Percentiles rank a stretch among this genome's conserved stretches.
These are phyloP conservation scores for Gastrodia elata DNA, from an alignment of 106 monocot genomes.

Conservation along the genomic window DNA sequence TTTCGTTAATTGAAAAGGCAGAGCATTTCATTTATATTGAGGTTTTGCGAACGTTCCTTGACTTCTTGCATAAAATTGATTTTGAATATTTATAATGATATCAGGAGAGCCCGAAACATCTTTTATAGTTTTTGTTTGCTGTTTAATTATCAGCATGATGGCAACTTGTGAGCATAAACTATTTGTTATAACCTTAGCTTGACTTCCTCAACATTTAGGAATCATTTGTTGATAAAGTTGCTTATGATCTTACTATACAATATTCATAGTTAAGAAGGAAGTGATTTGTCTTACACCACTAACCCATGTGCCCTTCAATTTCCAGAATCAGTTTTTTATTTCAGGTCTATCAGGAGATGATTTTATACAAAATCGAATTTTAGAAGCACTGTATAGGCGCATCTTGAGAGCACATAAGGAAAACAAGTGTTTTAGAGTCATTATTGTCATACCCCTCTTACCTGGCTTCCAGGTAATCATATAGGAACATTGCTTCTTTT, in stretches of 20 bases:
- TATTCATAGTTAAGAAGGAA: background rate
- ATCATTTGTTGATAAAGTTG: background rate
- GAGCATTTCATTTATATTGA: constrained; percentile 98
- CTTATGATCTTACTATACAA: background rate
- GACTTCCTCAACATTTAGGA: background rate
- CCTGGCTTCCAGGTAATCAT: constrained; percentile 94
- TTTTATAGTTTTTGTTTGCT: background rate
- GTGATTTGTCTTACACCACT: background rate
- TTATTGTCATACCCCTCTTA: constrained; percentile 84
- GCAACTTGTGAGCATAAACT: background rate
- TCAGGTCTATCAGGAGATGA: constrained; percentile 96
- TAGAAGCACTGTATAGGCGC: constrained; percentile 87
- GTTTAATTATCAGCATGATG: background rate
- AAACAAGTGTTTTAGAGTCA: constrained; percentile 82
- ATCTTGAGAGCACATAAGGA: constrained; percentile 82
- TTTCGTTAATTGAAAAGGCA: constrained; percentile 86
- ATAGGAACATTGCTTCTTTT: constrained; percentile 4
- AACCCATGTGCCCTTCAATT: constrained; percentile 6
- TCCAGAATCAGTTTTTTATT: constrained; percentile 99
- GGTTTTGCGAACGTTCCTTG: constrained; percentile 24
- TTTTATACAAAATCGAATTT: constrained; percentile 80
- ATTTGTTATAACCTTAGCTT: background rate
- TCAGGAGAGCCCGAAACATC: background rate
- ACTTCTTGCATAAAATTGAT: background rate
- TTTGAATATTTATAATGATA: background rate